phyloP scores from a whole-genome alignment of 208 protist species.

The Leishmania amazonensis region DNA sequence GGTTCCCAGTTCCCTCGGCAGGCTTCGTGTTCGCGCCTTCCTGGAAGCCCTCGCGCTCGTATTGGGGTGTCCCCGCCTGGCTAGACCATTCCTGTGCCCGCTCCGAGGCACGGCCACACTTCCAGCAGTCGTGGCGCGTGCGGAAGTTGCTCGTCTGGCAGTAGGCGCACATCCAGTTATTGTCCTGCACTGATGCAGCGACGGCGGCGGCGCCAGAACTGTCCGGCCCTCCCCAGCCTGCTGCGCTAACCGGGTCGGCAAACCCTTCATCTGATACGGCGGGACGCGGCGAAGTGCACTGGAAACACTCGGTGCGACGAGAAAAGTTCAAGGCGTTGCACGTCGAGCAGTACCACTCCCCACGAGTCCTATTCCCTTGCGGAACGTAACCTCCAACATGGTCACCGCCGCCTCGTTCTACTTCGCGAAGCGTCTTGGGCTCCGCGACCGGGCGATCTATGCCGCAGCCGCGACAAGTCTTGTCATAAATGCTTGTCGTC shows the following conservation, averaged over 20 bases:
- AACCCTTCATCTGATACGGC: neutral
- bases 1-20: constrained; percentile 44
- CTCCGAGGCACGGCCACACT: constrained; percentile 61
- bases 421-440: constrained; percentile 46
- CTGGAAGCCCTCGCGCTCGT: constrained; percentile 83
- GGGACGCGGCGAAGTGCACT: constrained; percentile 48
- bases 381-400: neutral
- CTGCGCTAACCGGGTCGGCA: neutral
- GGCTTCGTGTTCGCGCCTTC: constrained; percentile 28
- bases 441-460: constrained; percentile 42
- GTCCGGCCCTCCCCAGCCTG: constrained; percentile 6
- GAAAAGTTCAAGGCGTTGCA: constrained; percentile 83
- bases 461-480: constrained; percentile 58
- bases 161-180: constrained; percentile 84
- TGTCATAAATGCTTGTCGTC: constrained; percentile 83
- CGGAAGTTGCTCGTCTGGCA: constrained; percentile 89
- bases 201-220: neutral
- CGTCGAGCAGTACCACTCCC: constrained; percentile 74
- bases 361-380: constrained; percentile 14
- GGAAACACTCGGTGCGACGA: constrained; percentile 67
- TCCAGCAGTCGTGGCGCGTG: constrained; percentile 81
- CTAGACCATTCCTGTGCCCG: constrained; percentile 24
- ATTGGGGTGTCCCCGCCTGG: constrained; percentile 38
- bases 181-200: constrained; percentile 33
- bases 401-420: constrained; percentile 7